Evolutionary conservation across 768 basidiomycete species (phyloP), one percentile per base, ranked within the genome.

Genomic region (Glaciozyma martinii): DNA sequence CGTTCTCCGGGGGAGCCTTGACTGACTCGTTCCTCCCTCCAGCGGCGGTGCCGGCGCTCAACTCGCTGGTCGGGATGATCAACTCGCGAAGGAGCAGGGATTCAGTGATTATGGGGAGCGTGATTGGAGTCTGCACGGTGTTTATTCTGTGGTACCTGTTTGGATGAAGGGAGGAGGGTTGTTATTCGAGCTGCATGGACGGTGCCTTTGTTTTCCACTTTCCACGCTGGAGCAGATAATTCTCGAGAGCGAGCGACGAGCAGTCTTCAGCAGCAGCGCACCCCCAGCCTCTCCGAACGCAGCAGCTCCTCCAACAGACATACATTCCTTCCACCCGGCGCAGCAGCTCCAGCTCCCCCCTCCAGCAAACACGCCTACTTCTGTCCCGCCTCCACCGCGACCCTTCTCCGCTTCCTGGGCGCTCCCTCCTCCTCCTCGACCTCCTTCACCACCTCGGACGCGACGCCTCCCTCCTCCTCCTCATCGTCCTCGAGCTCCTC

Each of bases 21-120:
- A 18, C 21, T 44, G 37, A 49, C 40, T 12, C 23, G 1, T 23
- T 57, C 19, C 29, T 5, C 18, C 7, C 18, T 40, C 23, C 19
- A 32, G 27, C 47, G 64, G 73, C 71, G 1, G 86, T 98, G 76
- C 95, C 95, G n/a, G 93, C 94, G 3, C 86, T 99, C 71, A 92
- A 90, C 77, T 89, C 86, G 65, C 77, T 98, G 50, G 79, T 98
- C 43, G 82, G 82, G 2, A 92, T 98, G 89, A 97, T 99, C 76
- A 89, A 89, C 75, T 85, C 89, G 19, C 83, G 94, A 53, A 82
- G 94, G 71, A 81, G 93, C 65, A 80, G 92, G 73, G 95, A 99
- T 76, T 83, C 89, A 3, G 81, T 97, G 67, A 90, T 97, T 70
- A 76, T 98, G 76, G 93, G 91, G 13, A 78, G 85, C 62, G 79